phyloP scores from a whole-genome alignment of 164 flowering plant genomes.

The Kingdonia uniflora region DNA sequence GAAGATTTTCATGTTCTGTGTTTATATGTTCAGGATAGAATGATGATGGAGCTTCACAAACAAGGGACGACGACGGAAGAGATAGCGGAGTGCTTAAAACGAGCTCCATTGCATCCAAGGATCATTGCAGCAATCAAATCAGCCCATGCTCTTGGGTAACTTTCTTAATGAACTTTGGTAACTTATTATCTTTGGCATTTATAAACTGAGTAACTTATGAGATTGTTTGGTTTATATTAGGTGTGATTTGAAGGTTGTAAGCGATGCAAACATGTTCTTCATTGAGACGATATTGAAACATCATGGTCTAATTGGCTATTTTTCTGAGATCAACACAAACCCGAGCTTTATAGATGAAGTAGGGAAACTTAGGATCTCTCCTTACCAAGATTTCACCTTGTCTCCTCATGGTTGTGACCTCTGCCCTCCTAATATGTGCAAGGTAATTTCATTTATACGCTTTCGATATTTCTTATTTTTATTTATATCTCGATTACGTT shows the following conservation, averaged over 20 bases:
- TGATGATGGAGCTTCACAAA: constrained; percentile 26
- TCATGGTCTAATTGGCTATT: constrained; percentile 51
- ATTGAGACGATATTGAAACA: constrained; percentile 70
- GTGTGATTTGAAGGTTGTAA: constrained; percentile 70
- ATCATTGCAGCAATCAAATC: constrained; percentile 41
- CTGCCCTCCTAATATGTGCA: constrained; percentile 82
- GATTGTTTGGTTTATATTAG: constrained; percentile 18
- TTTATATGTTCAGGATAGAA: constrained; percentile 15
- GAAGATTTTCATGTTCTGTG: no score
- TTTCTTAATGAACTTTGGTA: background rate
- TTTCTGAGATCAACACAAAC: constrained; percentile 59
- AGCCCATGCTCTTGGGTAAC: constrained; percentile 54
- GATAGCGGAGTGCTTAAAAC: constrained; percentile 42
- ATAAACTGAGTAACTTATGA: background rate
- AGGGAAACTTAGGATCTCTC: constrained; percentile 56
- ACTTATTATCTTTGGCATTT: background rate
- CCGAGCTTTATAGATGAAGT: constrained; percentile 41
- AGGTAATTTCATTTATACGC: constrained; percentile 33
- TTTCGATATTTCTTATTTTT: no score
- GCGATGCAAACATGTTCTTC: constrained; percentile 73
- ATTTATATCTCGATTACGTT: background rate
- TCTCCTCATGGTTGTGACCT: constrained; percentile 46
- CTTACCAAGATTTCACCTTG: constrained; percentile 33
- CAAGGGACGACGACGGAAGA: constrained; percentile 33
- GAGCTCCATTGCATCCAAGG: constrained; percentile 35